phyloP scores from a whole-genome alignment of 352 stramenopile genomes.

The Phytopythium chamaehyphon region DNA sequence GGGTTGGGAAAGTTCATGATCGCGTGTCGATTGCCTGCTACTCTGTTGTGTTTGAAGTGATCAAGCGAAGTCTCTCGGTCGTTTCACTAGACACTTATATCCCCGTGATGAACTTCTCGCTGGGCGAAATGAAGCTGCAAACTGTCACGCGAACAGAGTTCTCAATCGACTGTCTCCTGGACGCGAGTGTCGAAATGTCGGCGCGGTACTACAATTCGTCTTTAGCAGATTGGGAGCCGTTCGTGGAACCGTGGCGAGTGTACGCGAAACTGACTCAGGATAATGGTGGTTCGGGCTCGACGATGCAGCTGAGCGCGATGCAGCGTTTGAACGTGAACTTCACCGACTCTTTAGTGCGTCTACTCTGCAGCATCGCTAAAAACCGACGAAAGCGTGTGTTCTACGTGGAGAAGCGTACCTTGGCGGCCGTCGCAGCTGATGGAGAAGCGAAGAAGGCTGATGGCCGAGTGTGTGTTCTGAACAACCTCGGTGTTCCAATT shows the following conservation, averaged over 20 bases:
- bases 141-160: slow-evolving; percentile 71
- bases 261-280: slow-evolving; percentile 66
- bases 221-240: slow-evolving; percentile 85
- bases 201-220: slow-evolving; percentile 87
- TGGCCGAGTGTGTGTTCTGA: slow-evolving; percentile 82
- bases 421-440: slow-evolving; percentile 70
- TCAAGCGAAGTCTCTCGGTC: slow-evolving; percentile 85
- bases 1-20: slow-evolving; percentile 73
- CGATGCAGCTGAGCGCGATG: slow-evolving; percentile 76
- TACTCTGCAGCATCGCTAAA: slow-evolving; percentile 76
- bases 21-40: slow-evolving; percentile 62
- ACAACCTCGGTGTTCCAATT: slow-evolving; percentile 86
- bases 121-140: slow-evolving; percentile 82
- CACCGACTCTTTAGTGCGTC: slow-evolving; percentile 75
- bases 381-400: slow-evolving; percentile 73
- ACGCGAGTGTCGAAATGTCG: slow-evolving; percentile 77
- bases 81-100: slow-evolving; percentile 89
- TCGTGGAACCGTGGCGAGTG: slow-evolving; percentile 79
- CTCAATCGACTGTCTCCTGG: slow-evolving; percentile 49
- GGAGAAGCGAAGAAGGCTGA: slow-evolving; percentile 82
- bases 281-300: slow-evolving; percentile 46
- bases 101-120: slow-evolving; percentile 85
- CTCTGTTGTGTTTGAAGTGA: slow-evolving; percentile 85
- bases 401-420: slow-evolving; percentile 68
- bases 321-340: slow-evolving; percentile 86